Conservation (phyloP, 2,329 filamentous ascomycete species). For the Cercospora janseana region DNA sequence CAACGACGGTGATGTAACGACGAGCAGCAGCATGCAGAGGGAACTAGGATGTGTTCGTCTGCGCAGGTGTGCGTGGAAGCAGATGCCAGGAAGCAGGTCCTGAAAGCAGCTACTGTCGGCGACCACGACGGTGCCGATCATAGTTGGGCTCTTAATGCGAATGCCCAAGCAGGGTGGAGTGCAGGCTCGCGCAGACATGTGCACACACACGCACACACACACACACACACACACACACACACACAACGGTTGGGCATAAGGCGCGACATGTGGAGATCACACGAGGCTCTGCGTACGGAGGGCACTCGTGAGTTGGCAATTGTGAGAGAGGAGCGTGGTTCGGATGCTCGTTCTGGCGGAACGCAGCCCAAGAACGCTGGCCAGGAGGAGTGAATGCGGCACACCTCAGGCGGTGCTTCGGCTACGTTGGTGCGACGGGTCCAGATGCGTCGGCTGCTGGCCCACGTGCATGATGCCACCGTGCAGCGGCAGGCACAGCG, state of each 20-base stretch:
- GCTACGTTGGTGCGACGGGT: background rate
- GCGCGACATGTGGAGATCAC: too few relatives aligned
- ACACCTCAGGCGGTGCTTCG: background rate
- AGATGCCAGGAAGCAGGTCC: background rate
- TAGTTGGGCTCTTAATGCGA: conserved; percentile 12
- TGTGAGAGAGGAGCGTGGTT: too few relatives aligned
- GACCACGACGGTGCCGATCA: conserved; percentile 6
- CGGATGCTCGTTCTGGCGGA: too few relatives aligned
- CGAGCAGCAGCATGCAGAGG: background rate
- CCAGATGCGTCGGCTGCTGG: background rate
- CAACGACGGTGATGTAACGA: too few relatives aligned
- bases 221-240: too few relatives aligned
- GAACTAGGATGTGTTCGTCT: background rate
- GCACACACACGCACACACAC: too few relatives aligned
- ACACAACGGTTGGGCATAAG: too few relatives aligned
- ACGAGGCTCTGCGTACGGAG: too few relatives aligned
- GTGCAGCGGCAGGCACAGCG: background rate
- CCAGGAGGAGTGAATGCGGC: too few relatives aligned
- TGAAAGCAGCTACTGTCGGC: background rate
- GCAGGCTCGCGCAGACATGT: conserved; percentile 5
- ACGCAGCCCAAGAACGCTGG: too few relatives aligned
- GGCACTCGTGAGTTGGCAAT: too few relatives aligned
- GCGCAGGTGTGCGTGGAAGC: background rate
- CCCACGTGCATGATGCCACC: conserved; percentile 1
- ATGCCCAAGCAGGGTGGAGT: conserved; percentile 2